Evolutionary conservation across 768 basidiomycete species (phyloP), one percentile per base, ranked within the genome.

Genomic region (Rhodotorula babjevae): DNA sequence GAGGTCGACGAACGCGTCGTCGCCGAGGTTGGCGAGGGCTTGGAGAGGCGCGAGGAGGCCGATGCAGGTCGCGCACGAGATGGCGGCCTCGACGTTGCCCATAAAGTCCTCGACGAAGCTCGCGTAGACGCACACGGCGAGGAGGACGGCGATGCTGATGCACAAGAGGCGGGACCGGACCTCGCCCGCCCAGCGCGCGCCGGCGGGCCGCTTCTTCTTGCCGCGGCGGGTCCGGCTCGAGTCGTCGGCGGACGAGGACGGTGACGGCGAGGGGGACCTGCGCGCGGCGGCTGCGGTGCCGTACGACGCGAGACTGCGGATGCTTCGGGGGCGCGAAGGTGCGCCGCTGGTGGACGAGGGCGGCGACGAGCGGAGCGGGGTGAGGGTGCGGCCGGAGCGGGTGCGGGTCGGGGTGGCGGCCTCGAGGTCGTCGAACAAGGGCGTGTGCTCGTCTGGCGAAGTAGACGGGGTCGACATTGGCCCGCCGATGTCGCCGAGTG

Each of bases 41-140:
- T 84, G 79, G 25, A 87, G 75, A 3, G 86, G 82, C 29, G 83
- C 79, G 19, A 87, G 78, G 16, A 87, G 80, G 6, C 83, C 82
- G 73, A 87, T 85, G 77, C 87, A 87, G 18, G 84, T 83, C 27
- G 76, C 81, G 70, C 87, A 88, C 65, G 84, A 84, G 2, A 84
- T 82, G 0, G 85, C 85, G 11, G 82, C 79, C 67, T 83, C 81
- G 42, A 86, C 79, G 21, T 83, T 84, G 52, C 82, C 68, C 71
- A 85, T 75, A 15, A 86, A 82, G 67, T 78, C 75, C 27, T 75
- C 67, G 33, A 75, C 65, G 53, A 78, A 73, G 65, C 68, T 70
- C 16, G 71, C 75, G 36, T 73, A 76, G 47, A 76, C 61, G 69
- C 71, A 76, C 1, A 76, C 40, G 49, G 53, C 59, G 63, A 73